phyloP scores from a whole-genome alignment of 202 grass and related monocot species.

The Setaria viridis region DNA sequence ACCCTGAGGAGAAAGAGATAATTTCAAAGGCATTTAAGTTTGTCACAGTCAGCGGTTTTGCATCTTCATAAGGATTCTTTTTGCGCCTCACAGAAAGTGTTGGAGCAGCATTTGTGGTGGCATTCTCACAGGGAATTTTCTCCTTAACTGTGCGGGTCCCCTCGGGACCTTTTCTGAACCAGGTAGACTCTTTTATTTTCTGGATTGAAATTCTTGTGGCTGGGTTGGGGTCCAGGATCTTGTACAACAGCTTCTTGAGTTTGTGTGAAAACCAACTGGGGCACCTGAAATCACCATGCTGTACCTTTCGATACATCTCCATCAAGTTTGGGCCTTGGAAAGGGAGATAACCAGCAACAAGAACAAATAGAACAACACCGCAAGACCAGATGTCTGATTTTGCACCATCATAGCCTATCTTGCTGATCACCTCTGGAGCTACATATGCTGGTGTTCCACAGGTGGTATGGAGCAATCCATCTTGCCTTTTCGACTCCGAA shows the following conservation, averaged over 20 bases:
- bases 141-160: slow-evolving; percentile 40
- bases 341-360: slow-evolving; percentile 78
- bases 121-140: slow-evolving; percentile 29
- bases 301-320: slow-evolving; percentile 86
- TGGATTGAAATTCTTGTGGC: slow-evolving; percentile 69
- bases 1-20: slow-evolving; percentile 77
- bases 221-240: slow-evolving; percentile 84
- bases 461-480: slow-evolving; percentile 72
- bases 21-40: slow-evolving; percentile 95
- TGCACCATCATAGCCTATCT: slow-evolving; percentile 85
- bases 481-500: slow-evolving; percentile 64
- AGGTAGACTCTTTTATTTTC: slow-evolving; percentile 77
- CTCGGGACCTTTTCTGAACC: slow-evolving; percentile 78
- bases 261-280: slow-evolving; percentile 71
- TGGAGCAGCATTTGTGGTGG: slow-evolving; percentile 13
- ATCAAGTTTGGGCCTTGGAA: slow-evolving; percentile 89
- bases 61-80: slow-evolving; percentile 39
- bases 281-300: slow-evolving; percentile 72
- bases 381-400: slow-evolving; percentile 96
- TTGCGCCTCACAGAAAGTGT: slow-evolving; percentile 19
- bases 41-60: slow-evolving; percentile 42
- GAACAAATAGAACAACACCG: slow-evolving; percentile 86
- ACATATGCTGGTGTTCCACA: slow-evolving; percentile 93
- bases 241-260: slow-evolving; percentile 68
- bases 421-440: slow-evolving; percentile 82